Evolutionary conservation across 2,329 filamentous ascomycete species (phyloP).

Genomic region (Colletotrichum sp.): DNA sequence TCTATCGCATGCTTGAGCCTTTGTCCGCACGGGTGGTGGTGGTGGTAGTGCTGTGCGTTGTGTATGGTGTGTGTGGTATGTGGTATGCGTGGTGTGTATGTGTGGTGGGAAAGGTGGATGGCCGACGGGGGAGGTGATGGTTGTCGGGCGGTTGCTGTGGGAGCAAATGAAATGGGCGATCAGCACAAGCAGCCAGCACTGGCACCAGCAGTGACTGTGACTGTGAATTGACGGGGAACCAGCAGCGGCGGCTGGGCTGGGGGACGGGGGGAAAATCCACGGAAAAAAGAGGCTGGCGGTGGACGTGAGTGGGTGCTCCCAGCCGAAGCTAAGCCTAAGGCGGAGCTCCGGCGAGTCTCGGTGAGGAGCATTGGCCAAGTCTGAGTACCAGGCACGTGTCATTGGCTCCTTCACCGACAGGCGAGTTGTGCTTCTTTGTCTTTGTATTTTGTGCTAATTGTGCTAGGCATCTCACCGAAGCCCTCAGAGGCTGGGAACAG

Average conservation of each 20-base stretch:
- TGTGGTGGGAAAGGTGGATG: not conserved
- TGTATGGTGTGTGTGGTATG: not conserved
- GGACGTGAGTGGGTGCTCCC: not conserved
- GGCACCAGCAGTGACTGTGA: not conserved
- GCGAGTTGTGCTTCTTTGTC: not conserved
- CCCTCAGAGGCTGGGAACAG: not conserved
- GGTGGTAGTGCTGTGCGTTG: not conserved
- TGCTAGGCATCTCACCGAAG: not conserved
- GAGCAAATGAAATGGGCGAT: constrained; percentile 17
- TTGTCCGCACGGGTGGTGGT: constrained; percentile 12
- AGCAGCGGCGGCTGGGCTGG: not conserved
- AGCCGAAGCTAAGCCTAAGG: not conserved
- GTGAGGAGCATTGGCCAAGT: not conserved
- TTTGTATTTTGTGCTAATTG: not conserved
- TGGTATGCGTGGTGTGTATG: not conserved
- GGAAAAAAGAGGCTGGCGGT: constrained; percentile 12
- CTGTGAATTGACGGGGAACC: not conserved
- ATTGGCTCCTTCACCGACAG: not conserved
- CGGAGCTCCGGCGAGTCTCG: not conserved
- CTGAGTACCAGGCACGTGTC: not conserved
- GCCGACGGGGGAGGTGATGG: not conserved
- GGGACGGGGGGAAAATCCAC: not conserved
- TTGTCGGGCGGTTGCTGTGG: constrained; percentile 22
- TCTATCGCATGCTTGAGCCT: constrained; percentile 3
- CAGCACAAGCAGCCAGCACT: not conserved